These are phyloP conservation scores for Ballota nigra DNA, from an alignment of 257 asterid genomes.

Conservation along the genomic window DNA sequence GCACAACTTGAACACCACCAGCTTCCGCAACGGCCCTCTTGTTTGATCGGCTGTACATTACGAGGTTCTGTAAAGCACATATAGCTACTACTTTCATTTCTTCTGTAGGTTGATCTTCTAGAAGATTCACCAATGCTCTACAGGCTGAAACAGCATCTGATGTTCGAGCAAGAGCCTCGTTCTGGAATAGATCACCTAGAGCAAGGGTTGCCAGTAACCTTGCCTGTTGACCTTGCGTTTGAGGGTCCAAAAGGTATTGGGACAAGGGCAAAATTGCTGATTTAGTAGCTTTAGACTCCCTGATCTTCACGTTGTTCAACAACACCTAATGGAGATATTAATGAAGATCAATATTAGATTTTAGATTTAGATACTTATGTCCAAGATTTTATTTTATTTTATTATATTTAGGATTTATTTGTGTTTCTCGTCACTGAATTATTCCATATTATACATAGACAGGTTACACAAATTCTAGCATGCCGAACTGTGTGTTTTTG, in stretches of 20 bases:
- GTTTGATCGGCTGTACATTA: constrained; percentile 91
- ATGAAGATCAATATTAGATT: neutral
- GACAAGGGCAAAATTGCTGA: constrained; percentile 89
- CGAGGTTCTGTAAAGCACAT: constrained; percentile 95
- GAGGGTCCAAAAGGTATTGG: constrained; percentile 98
- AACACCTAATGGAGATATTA: constrained; percentile 23
- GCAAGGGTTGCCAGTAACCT: constrained; percentile 95
- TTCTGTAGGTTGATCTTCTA: constrained; percentile 99
- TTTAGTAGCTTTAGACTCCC: constrained; percentile 91
- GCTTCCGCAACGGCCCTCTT: constrained; percentile 99
- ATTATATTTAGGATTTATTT: too few relatives aligned
- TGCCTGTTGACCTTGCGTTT: constrained; percentile 98
- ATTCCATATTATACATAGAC: neutral
- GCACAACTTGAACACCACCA: constrained; percentile 98
- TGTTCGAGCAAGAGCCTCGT: constrained; percentile 86
- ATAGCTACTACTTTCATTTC: constrained; percentile 98
- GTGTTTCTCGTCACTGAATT: neutral
- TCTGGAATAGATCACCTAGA: constrained; percentile 94
- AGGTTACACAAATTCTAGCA: neutral
- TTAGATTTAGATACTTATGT: neutral
- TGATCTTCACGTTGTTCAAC: constrained; percentile 83
- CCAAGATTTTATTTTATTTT: too few relatives aligned
- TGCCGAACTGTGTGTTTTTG: too few relatives aligned
- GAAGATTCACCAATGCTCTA: constrained; percentile 94
- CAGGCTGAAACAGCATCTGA: constrained; percentile 97